Percentiles rank a stretch among this genome's conserved stretches.
Conservation (phyloP, 2,329 filamentous ascomycete genomes). For the Epichloe aotearoae region DNA sequence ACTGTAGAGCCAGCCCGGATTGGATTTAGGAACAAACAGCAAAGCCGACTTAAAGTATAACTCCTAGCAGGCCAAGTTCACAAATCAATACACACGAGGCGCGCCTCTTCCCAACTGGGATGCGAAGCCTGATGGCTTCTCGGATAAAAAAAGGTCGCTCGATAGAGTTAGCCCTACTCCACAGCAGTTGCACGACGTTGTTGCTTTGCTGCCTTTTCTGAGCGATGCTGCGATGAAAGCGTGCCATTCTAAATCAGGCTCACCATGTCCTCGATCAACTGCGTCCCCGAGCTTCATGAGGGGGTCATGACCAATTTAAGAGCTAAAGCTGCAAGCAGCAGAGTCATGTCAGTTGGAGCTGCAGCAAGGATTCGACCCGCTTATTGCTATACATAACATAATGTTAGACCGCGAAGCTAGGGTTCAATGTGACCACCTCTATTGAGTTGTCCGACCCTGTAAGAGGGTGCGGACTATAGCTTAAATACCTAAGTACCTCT, state of each 20-base stretch:
- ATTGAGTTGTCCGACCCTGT: too few species aligned
- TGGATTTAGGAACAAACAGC: not conserved
- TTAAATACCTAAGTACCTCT: too few species aligned
- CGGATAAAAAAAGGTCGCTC: too few species aligned
- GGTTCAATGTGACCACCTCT: too few species aligned
- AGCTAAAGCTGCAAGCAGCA: not conserved
- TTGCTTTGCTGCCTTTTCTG: not conserved
- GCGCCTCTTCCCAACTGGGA: not conserved
- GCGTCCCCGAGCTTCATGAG: not conserved
- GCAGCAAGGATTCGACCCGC: slow-evolving; percentile 5
- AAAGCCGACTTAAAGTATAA: not conserved
- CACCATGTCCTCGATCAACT: not conserved
- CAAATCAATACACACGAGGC: not conserved
- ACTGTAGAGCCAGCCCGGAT: too few species aligned
- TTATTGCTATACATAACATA: not conserved
- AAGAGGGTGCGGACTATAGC: too few species aligned
- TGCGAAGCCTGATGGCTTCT: too few species aligned
- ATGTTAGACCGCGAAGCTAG: too few species aligned
- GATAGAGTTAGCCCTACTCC: not conserved
- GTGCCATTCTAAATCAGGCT: not conserved
- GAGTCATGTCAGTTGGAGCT: not conserved
- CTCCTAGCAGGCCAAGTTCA: not conserved
- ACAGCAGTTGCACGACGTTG: not conserved
- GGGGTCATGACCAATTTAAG: not conserved
- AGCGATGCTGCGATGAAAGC: not conserved